Evolutionary conservation across 176 grass and related monocot species (phyloP), one percentile per base, ranked within the genome.

Genomic region (Hyparrhenia diplandra): DNA sequence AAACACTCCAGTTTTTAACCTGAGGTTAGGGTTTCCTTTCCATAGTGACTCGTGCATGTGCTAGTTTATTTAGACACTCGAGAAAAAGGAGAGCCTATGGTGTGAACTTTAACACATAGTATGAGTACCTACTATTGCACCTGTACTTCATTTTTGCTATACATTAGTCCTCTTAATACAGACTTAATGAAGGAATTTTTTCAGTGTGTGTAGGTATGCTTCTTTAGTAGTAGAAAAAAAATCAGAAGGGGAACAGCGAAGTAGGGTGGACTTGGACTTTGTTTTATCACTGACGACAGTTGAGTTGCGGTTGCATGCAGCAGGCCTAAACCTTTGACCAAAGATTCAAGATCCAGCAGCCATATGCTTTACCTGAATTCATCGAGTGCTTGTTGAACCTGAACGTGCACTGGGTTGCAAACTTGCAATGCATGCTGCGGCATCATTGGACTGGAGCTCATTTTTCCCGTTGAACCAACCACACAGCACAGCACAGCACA

Each of bases 301-400:
- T 70, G n/a, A 13, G 60, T 54, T 71, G 30, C 41, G 36, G 32
- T 39, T 64, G 42, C 67, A 36, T 4, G 34, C n/a, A n/a, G n/a
- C n/a, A 32, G 37, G 32, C 77, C 67, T 51, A 64, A 31, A 72
- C 30, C n/a, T n/a, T 80, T 80, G 84, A 86, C 84, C 45, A 58
- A 66, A 67, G 59, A 80, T 66, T 57, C 60, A 74, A 73, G 59
- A 80, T 86, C 47, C 73, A 25, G 40, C 42, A 18, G 31, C n/a
- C 55, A 59, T 25, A 41, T 57, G 42, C 20, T 66, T 55, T 2
- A 9, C 49, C 13, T 25, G 76, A 67, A n/a, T 23, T 51, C 11
- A 31, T 35, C 17, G 3, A 45, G 16, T 24, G 10, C 25, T 10
- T 42, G 55, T 40, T 10, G 37, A 40, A 40, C n/a, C n/a, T n/a